Percentiles rank a stretch among this genome's conserved stretches.
These are phyloP conservation scores for Boletus sp. DNA, from an alignment of 768 basidiomycete species.

Conservation along the genomic window DNA sequence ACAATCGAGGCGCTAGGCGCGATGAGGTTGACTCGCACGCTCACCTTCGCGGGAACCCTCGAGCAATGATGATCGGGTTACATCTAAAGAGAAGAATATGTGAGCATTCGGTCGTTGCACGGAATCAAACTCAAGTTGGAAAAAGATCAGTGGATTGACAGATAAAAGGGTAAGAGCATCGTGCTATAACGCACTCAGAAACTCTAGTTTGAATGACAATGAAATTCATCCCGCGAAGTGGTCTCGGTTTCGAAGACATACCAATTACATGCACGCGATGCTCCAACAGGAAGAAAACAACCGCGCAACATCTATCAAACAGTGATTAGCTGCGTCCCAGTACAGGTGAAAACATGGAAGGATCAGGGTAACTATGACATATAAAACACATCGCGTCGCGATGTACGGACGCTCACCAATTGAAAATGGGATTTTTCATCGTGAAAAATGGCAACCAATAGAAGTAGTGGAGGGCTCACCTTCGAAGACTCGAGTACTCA, in stretches of 20 bases:
- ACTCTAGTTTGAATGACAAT: constrained; percentile 86
- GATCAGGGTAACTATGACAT: constrained; percentile 95
- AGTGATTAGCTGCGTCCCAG: constrained; percentile 5
- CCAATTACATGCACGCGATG: not conserved
- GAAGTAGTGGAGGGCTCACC: constrained; percentile 4
- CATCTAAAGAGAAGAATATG: constrained; percentile 1
- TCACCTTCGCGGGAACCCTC: constrained; percentile 1
- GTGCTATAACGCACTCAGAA: constrained; percentile 69
- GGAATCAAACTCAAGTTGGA: constrained; percentile 2
- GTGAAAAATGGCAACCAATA: not conserved
- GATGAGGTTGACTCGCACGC: not conserved
- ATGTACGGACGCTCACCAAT: constrained; percentile 46
- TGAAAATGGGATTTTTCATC: constrained; percentile 53
- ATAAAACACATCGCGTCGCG: constrained; percentile 52
- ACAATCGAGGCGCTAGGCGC: not conserved
- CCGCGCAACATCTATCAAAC: not conserved
- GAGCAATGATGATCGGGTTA: not conserved
- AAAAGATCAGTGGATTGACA: constrained; percentile 60
- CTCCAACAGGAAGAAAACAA: not conserved
- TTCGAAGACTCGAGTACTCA: not conserved
- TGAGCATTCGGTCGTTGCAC: not conserved
- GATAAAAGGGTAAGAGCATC: constrained; percentile 61
- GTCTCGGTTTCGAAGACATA: constrained; percentile 11
- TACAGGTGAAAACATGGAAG: constrained; percentile 32
- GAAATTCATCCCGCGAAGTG: constrained; percentile 47